Evolutionary conservation across 2,329 filamentous ascomycete genomes (phyloP).

Genomic region (Colletotrichum echinochloae): DNA sequence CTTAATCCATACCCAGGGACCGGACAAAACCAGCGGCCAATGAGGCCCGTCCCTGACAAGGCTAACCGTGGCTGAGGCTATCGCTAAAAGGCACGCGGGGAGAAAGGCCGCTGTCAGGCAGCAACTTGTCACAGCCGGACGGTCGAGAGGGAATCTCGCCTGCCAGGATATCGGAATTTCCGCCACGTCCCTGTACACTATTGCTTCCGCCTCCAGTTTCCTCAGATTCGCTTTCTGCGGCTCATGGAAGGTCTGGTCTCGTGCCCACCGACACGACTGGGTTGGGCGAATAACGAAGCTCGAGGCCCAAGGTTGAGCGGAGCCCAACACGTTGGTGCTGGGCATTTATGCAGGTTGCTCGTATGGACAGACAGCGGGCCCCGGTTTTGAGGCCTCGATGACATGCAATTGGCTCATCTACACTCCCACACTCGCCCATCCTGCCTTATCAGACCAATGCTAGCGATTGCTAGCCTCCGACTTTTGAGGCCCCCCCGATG

Average conservation of each 20-base stretch:
- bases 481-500: conserved; percentile 40
- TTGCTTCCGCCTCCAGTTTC: not conserved
- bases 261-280: conserved; percentile 12
- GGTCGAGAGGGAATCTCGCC: not conserved
- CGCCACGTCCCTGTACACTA: not conserved
- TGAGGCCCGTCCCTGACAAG: not conserved
- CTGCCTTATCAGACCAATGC: conserved; percentile 29
- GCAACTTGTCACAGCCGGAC: not conserved
- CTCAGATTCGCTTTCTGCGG: conserved; percentile 1
- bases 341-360: conserved; percentile 41
- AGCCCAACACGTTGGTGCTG: conserved; percentile 38
- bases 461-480: conserved; percentile 5
- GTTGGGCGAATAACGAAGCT: conserved; percentile 27
- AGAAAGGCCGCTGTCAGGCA: not conserved
- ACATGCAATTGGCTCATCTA: conserved; percentile 25
- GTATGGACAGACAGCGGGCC: conserved; percentile 7
- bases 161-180: not conserved
- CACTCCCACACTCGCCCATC: conserved; percentile 12
- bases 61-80: conserved; percentile 7
- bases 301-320: conserved; percentile 16
- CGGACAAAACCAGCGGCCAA: conserved; percentile 7
- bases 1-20: conserved; percentile 23
- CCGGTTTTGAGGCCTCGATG: conserved; percentile 10
- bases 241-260: conserved; percentile 21
- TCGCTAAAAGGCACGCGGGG: not conserved